These are phyloP conservation scores for Inonotus hispidus DNA, from an alignment of 1,284 basidiomycete genomes.

Conservation along the genomic window DNA sequence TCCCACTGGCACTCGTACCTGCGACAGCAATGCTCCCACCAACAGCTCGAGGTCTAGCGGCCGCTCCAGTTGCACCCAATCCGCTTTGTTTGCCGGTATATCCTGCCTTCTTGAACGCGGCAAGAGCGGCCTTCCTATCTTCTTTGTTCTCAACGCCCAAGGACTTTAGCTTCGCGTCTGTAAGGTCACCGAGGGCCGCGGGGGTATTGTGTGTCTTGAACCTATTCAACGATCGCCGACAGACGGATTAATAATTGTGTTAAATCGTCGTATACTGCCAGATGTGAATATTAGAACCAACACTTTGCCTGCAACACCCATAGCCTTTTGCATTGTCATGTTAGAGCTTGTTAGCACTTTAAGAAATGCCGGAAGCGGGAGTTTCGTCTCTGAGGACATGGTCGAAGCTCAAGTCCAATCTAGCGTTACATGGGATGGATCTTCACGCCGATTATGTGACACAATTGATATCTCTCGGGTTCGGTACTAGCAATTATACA, in stretches of 20 bases:
- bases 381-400: conserved; percentile 30
- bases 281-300: conserved; percentile 32
- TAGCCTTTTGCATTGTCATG: conserved; percentile 68
- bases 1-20: background rate
- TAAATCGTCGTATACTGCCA: too few relatives aligned
- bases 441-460: background rate
- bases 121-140: conserved; percentile 54
- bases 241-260: conserved; percentile 6
- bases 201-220: conserved; percentile 73
- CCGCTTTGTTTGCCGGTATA: conserved; percentile 27
- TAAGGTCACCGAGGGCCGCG: conserved; percentile 49
- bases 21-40: conserved; percentile 8
- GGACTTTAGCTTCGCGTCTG: conserved; percentile 51
- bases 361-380: conserved; percentile 69
- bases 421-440: background rate
- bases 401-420: background rate
- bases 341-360: conserved; percentile 62
- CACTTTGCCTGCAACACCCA: conserved; percentile 75
- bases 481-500: background rate
- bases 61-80: conserved; percentile 9
- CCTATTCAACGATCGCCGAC: conserved; percentile 33
- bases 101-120: conserved; percentile 61
- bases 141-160: conserved; percentile 66
- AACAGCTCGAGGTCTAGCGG: conserved; percentile 2
- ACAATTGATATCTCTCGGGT: background rate